Evolutionary conservation across 2,329 filamentous ascomycete species (phyloP).

Genomic region (Emergomyces orientalis): DNA sequence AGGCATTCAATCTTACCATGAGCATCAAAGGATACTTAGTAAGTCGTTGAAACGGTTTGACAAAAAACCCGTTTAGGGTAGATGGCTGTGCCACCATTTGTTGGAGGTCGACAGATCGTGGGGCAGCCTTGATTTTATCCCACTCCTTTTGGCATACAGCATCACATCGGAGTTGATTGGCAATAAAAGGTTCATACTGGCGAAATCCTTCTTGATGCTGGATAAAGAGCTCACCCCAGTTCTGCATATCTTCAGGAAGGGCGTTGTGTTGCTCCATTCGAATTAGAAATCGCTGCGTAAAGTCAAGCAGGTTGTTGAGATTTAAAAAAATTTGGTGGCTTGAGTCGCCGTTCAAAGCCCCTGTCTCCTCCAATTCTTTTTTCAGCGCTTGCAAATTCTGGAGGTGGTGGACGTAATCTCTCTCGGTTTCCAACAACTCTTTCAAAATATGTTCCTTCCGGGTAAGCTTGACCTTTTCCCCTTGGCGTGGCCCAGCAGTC

Average conservation of each 20-base stretch:
- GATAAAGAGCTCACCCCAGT: slow-evolving; percentile 90
- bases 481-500: slow-evolving; percentile 42
- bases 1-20: slow-evolving; percentile 49
- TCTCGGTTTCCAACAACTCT: slow-evolving; percentile 87
- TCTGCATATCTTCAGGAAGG: slow-evolving; percentile 63
- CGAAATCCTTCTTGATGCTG: slow-evolving; percentile 77
- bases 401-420: slow-evolving; percentile 95
- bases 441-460: slow-evolving; percentile 82
- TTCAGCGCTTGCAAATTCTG: slow-evolving; percentile 91
- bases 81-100: slow-evolving; percentile 80
- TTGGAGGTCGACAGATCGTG: slow-evolving; percentile 53
- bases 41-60: slow-evolving; percentile 93
- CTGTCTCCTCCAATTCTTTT: slow-evolving; percentile 77
- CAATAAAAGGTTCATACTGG: slow-evolving; percentile 94
- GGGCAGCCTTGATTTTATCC: slow-evolving; percentile 68
- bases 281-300: slow-evolving; percentile 89
- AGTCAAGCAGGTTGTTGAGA: slow-evolving; percentile 87
- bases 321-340: slow-evolving; percentile 96
- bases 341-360: slow-evolving; percentile 76
- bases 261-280: slow-evolving; percentile 93
- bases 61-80: slow-evolving; percentile 78
- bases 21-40: slow-evolving; percentile 90
- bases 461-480: slow-evolving; percentile 47
- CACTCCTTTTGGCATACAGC: slow-evolving; percentile 75
- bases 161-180: slow-evolving; percentile 87